Evolutionary conservation across 768 basidiomycete genomes (phyloP).

Genomic region (Sarcodon sp.): DNA sequence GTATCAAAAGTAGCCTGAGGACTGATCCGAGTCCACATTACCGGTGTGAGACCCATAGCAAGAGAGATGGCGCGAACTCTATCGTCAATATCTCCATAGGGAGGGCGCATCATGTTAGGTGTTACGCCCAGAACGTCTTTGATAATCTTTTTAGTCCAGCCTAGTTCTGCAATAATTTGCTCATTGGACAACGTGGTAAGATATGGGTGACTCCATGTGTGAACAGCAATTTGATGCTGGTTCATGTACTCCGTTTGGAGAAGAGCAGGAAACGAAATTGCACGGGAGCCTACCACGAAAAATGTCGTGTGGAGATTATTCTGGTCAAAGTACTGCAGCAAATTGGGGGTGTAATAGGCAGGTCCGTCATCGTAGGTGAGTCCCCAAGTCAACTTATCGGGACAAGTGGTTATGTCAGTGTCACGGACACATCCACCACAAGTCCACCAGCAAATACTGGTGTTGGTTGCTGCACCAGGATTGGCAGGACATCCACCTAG

Average conservation of each 20-base stretch:
- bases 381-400: conserved; percentile 46
- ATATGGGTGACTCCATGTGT: conserved; percentile 61
- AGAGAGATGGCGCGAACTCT: conserved; percentile 75
- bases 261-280: conserved; percentile 53
- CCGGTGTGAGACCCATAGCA: conserved; percentile 58
- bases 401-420: conserved; percentile 70
- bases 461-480: conserved; percentile 31
- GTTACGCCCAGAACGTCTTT: conserved; percentile 71
- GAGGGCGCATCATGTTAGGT: conserved; percentile 71
- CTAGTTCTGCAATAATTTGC: conserved; percentile 76
- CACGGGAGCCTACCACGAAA: conserved; percentile 79
- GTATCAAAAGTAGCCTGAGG: conserved; percentile 58
- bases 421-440: conserved; percentile 56
- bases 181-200: conserved; percentile 71
- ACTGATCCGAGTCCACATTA: conserved; percentile 69
- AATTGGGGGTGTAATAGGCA: conserved; percentile 58
- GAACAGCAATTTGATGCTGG: conserved; percentile 67
- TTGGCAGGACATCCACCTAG: conserved; percentile 43
- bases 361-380: conserved; percentile 73
- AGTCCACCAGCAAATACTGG: conserved; percentile 66
- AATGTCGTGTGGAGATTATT: conserved; percentile 68
- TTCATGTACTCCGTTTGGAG: conserved; percentile 66
- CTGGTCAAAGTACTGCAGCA: conserved; percentile 57
- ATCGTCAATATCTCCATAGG: conserved; percentile 74
- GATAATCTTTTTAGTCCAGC: conserved; percentile 80